phyloP scores from a whole-genome alignment of 164 flowering plant genomes.

The Chimonanthus salicifolius region DNA sequence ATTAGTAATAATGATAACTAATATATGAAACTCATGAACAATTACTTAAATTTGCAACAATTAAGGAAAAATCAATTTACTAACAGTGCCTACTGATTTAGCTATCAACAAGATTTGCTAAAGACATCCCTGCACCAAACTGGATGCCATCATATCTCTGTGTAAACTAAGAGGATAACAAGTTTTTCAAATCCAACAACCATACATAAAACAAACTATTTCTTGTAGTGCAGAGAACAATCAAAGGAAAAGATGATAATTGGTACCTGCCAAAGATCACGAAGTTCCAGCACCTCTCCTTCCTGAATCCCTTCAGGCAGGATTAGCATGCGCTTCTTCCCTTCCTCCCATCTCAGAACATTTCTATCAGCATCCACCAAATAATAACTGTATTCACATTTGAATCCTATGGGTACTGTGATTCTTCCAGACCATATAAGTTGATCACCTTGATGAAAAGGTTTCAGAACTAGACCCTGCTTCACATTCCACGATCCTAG shows the following conservation, averaged over 20 bases:
- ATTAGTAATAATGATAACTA: neutral
- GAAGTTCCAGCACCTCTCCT: constrained; percentile 60
- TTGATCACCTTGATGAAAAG: constrained; percentile 58
- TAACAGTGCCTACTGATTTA: neutral
- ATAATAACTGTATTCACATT: constrained; percentile 73
- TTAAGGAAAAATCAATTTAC: neutral
- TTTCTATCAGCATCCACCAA: constrained; percentile 71
- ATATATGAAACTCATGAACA: too few species aligned
- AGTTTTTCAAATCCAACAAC: neutral
- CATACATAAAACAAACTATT: neutral
- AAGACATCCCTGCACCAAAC: neutral
- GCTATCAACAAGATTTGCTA: neutral
- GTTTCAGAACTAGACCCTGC: constrained; percentile 60
- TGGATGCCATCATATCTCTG: too few species aligned
- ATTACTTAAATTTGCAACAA: too few species aligned
- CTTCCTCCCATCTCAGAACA: constrained; percentile 74
- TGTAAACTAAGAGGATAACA: too few species aligned
- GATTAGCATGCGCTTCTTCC: constrained; percentile 49
- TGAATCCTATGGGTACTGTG: constrained; percentile 47
- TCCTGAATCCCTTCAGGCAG: constrained; percentile 46
- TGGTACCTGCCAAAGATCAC: constrained; percentile 91
- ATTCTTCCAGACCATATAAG: constrained; percentile 73
- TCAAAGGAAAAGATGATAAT: neutral
- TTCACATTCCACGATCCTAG: constrained; percentile 90
- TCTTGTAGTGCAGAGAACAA: neutral